Evolutionary conservation across 108 stramenopile genomes (phyloP).

Genomic region (Aurantiochytrium sp.): DNA sequence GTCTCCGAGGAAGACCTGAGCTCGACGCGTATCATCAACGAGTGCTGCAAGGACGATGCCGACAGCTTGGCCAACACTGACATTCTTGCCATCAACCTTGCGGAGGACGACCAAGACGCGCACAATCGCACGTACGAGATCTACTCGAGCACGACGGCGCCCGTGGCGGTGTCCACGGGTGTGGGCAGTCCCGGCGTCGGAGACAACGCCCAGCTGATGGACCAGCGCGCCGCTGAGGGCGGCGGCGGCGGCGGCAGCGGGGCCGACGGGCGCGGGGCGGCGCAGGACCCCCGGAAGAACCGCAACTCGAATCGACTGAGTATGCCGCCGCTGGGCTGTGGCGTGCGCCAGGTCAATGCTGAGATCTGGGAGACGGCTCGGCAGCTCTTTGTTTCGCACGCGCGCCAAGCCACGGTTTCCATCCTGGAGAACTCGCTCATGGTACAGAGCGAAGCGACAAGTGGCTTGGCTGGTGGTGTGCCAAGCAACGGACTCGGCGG

Average conservation of each 20-base stretch:
- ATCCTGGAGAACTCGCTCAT: neutral
- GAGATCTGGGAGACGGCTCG: conserved; percentile 22
- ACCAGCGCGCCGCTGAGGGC: neutral
- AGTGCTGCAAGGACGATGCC: conserved; percentile 2
- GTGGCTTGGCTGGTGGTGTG: neutral
- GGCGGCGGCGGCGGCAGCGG: neutral
- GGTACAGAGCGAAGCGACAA: neutral
- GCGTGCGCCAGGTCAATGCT: neutral
- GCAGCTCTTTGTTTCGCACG: conserved; percentile 4
- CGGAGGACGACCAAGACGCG: conserved; percentile 23
- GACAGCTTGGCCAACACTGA: neutral
- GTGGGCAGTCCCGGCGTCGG: neutral
- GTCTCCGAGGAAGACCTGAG: neutral
- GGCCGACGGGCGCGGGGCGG: too few relatives aligned
- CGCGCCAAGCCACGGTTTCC: neutral
- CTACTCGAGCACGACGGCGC: neutral
- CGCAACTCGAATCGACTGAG: conserved; percentile 6
- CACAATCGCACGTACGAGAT: conserved; percentile 14
- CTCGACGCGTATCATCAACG: neutral
- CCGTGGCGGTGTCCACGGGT: neutral
- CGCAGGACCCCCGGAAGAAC: neutral
- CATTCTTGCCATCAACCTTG: conserved; percentile 26
- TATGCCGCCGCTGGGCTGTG: neutral
- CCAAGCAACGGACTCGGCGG: too few relatives aligned
- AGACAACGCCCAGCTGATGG: neutral